Evolutionary conservation across 805 yeast genomes (phyloP), one percentile per base, ranked within the genome.

Genomic region (Candida ulmi): DNA sequence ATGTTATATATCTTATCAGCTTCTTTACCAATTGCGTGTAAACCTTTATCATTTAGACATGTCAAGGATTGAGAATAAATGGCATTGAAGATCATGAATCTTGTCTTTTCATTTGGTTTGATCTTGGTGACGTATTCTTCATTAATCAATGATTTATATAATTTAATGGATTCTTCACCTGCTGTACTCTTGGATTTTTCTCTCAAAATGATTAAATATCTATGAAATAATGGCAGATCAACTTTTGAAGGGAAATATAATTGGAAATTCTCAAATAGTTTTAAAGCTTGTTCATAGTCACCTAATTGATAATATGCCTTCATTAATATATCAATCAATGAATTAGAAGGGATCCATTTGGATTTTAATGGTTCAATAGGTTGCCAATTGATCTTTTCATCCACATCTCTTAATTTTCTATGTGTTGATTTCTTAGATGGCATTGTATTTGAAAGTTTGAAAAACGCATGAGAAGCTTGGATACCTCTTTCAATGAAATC

Each of bases 11-110:
- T 38, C n/a, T 29, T 31, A 13, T 44, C 46, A 3, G 46, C 47
- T 13, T 41, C 30, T 16, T 41, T 34, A 3, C 55, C 58, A 28
- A 50, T 46, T 8, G 46, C 46, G 17, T 40, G 38, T 4, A 39
- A 34, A 5, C 54, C 55, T 31, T 45, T 45, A 19, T 50, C 55
- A 24, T 50, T 54, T 33, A 50, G 13, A 5, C 9, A 30, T 2
- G 41, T 42, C 23, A 52, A 25, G 0, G 57, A 47, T 33, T 52
- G 46, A 2, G 44, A 33, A 34, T 48, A 54, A 7, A 54, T 50
- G 4, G 48, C 36, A 16, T 45, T 44, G 37, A 52, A 50, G 0
- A 54, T 53, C 44, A 53, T 48, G 24, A 49, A 52, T 28, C 52
- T 42, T 1, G 57, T 50, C 9, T 44, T 30, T 25, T 44, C 43